Evolutionary conservation across 306 rosid species (phyloP), one percentile per base, ranked within the genome.

Genomic region (Ceratonia siliqua): DNA sequence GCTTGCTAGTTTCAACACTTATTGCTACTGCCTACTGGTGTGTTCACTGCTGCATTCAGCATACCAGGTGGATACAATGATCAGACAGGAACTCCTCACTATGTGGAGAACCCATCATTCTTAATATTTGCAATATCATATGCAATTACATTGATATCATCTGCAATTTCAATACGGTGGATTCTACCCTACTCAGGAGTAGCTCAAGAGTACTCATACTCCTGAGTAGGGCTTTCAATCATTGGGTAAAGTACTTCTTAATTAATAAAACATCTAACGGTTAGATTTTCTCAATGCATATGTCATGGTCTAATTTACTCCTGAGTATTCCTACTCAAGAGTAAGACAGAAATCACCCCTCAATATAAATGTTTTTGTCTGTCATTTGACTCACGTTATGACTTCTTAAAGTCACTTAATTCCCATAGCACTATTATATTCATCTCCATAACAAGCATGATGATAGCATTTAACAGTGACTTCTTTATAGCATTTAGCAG

Each of bases 361-460:
- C 84, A 4, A 70, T 75, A 8, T 21, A 83, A 0, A 81, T 86
- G 64, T 85, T 85, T 58, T 62, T 79, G 77, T 82, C 68, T 8
- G 68, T 79, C 20, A n/a, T 79, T 85, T 6, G 28, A 74, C 1
- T 70, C 83, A 0, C 79, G 85, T 5, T 85, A 82, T 14, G 82
- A 83, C 17, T 83, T 83, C 7, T 67, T 76, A 2, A 50, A 9
- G 21, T 70, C 82, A 5, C 55, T 85, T 54, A 85, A 71, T 76
- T 62, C 12, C 82, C 2, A 1, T 69, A 0, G 52, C 79, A 0
- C 76, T 85, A 1, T 82, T 82, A 73, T 85, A 1, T 82, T 82
- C 68, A 10, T 76, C 28, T 85, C 86, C 10, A 67, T 82, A 7
- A 11, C 58, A 18, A 50, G 78, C 27, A 82, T 85, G 86, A 67